phyloP scores from a whole-genome alignment of 148 eudicot genomes.

The Nepenthes gracilis region DNA sequence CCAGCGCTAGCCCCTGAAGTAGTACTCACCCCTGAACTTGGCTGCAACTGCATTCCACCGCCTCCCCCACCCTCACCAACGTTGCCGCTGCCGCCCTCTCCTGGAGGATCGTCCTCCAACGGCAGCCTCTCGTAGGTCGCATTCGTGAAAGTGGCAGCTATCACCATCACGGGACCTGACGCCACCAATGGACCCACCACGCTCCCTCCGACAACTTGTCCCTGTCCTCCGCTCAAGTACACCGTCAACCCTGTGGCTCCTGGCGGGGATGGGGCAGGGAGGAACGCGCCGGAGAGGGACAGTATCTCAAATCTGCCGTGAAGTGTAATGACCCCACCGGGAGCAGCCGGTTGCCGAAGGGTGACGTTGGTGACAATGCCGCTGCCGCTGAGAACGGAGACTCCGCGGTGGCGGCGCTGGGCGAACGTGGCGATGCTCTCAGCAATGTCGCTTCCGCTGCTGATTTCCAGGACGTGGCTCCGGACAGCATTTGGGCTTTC shows the following conservation, averaged over 20 bases:
- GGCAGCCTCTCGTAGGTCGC: conserved; percentile 59
- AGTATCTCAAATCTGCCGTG: conserved; percentile 65
- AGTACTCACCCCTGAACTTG: conserved; percentile 12
- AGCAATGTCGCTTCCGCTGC: conserved; percentile 39
- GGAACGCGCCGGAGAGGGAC: conserved; percentile 56
- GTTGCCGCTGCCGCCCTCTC: conserved; percentile 11
- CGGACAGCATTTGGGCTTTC: conserved; percentile 58
- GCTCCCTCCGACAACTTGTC: conserved; percentile 66
- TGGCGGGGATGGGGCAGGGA: conserved; percentile 61
- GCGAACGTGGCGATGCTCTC: conserved; percentile 46
- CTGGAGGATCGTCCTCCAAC: conserved; percentile 27
- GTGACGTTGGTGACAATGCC: conserved; percentile 61
- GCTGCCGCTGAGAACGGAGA: conserved; percentile 53
- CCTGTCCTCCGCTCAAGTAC: conserved; percentile 60
- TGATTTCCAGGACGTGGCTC: conserved; percentile 59
- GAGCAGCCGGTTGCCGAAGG: conserved; percentile 51
- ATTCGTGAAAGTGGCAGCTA: conserved; percentile 53
- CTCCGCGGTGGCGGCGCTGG: conserved; percentile 47
- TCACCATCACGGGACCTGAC: conserved; percentile 60
- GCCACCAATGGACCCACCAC: conserved; percentile 54
- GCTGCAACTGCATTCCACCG: too few species aligned
- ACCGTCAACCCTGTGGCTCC: conserved; percentile 60
- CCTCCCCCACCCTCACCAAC: conserved; percentile 1
- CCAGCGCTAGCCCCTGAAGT: conserved; percentile 10
- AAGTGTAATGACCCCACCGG: conserved; percentile 43